Evolutionary conservation across 441 rosid species (phyloP), one percentile per base, ranked within the genome.

Genomic region (Daphne laureola): DNA sequence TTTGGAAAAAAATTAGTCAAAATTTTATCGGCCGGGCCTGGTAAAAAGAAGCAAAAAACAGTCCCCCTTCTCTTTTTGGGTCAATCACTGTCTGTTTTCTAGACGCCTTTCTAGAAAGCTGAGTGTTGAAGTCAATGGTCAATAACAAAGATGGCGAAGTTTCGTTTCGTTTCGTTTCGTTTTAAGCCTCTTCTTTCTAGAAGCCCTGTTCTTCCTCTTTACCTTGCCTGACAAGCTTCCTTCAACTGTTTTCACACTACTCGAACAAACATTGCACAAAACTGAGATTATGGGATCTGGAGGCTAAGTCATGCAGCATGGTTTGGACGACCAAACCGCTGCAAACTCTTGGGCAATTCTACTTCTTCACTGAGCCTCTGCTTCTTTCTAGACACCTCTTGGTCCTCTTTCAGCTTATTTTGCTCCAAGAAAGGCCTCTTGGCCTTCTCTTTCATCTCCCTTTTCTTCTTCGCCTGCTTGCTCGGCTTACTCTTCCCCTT

Each of bases 401-500:
- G 55, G 9, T 73, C 69, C 4, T 50, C 74, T 25, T 0, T 65
- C 58, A 59, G 44, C 50, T n/a, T n/a, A n/a, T 43, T 31, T 48
- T 80, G 78, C 53, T 86, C 97, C 57, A 81, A 52, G 79, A 83
- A 82, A 14, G 86, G 87, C 55, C 83, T 70, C 75, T 86, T 92
- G 1, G 74, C 80, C 14, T 43, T 78, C 17, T 59, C 73, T 17
- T 84, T 62, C 43, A 73, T 12, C 48, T 84, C 92, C 65, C 79
- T 73, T 59, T 63, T 81, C 82, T 86, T 89, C 79, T 71, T 83
- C 0, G 72, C 64, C 60, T 27, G 61, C 73, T 80, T 92, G 43
- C 96, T 84, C 0, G 91, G 85, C 53, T 84, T 92, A 54, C 62
- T 84, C 80, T 88, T 83, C 9, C 97, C 97, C 69, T 89, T 89